A percentile compares a stretch with the other conserved stretches of the same genome.
Conservation (phyloP, 345 rosid species). For the Citrus sinensis region DVS_A1.0 CM039165.1:29746501-29747000, state of each 20-base stretch:
- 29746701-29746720: conserved; percentile 19
- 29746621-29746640: conserved; percentile 19
- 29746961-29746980: background rate
- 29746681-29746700: conserved; percentile 23
- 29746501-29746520: background rate
- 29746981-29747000: background rate
- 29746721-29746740: conserved; percentile 19
- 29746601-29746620: conserved; percentile 18
- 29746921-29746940: background rate
- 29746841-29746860: background rate
- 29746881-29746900: background rate
- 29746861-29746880: background rate
- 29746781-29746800: conserved; percentile 75
- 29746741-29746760: conserved; percentile 39
- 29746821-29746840: background rate
- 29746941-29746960: background rate
- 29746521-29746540: conserved; percentile 32
- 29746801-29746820: conserved; percentile 31
- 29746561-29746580: conserved; percentile 28
- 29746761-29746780: conserved; percentile 64
- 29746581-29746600: conserved; percentile 22
- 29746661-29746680: conserved; percentile 19
- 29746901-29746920: background rate
- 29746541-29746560: conserved; percentile 23
- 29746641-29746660: conserved; percentile 13